Evolutionary conservation across 2,329 filamentous ascomycete species (phyloP), one percentile per base, ranked within the genome.

Genomic region (Pseudocercospora pini-densiflorae): DNA sequence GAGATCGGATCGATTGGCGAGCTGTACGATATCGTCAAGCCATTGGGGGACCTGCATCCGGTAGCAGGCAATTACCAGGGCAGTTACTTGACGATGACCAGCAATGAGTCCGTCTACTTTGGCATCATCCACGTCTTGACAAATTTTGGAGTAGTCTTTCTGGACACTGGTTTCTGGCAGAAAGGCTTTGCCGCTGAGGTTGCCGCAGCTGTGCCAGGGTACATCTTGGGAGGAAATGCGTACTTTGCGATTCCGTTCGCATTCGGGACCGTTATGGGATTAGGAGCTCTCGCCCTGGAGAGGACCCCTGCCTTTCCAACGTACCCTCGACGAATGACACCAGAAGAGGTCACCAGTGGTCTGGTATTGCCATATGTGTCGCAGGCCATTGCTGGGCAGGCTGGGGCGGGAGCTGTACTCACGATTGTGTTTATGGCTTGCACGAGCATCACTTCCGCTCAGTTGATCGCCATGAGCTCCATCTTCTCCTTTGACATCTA

Each of bases 311-410:
- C n/a, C 27, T 54, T 54, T 54, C 51, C 51, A 24, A 54, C 51
- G 2, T 54, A 54, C 8, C 51, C 87, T 0, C 81, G 89, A 65
- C 87, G 92, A 43, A 92, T 96, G 86, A 81, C 85, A 7, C 82
- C 87, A 0, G 85, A 85, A 4, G 92, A 96, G 64, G 91, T 97
- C 0, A 89, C 88, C 0, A 92, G 92, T 5, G 93, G 93, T 1
- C 83, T 97, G 14, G 93, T 94, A 0, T 84, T 97, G 0, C 93
- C 93, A 0, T 93, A 93, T 64, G 92, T 92, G 0, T 91, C 93
- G 0, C 91, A 95, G 4, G 92, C 91, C 0, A 80, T 97, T 10
- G 85, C 96, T 9, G 93, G 92, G 0, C 89, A 89, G 71, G 91
- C 92, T 3, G 93, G 93, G 19, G 43, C 43, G 29, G 29, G 29